Evolutionary conservation across 2,329 filamentous ascomycete genomes (phyloP).

Genomic region (Cercospora sojina): DNA sequence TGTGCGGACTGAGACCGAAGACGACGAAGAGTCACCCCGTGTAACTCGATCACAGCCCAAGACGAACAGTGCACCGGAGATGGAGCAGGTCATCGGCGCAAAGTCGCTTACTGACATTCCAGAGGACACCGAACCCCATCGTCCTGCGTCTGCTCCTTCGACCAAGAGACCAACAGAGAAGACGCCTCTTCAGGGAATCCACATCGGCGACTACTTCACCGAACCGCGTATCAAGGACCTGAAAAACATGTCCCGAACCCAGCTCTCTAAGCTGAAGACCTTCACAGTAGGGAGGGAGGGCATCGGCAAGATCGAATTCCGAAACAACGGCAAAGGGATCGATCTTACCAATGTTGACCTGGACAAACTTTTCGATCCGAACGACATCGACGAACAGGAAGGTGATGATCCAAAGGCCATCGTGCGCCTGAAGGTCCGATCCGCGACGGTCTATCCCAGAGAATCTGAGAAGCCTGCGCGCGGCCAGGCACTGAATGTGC

Average conservation of each 20-base stretch:
- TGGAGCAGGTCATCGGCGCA: constrained; percentile 61
- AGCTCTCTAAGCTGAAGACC: constrained; percentile 70
- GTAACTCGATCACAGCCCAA: constrained; percentile 35
- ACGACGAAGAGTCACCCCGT: constrained; percentile 54
- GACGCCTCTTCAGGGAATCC: constrained; percentile 16
- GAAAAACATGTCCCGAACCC: constrained; percentile 72
- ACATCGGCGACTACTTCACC: constrained; percentile 81
- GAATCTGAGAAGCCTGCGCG: constrained; percentile 74
- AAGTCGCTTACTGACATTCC: constrained; percentile 66
- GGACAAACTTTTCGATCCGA: constrained; percentile 70
- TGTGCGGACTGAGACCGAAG: constrained; percentile 47
- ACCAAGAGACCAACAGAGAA: constrained; percentile 24
- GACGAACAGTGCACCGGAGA: constrained; percentile 53
- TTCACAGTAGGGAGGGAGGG: constrained; percentile 81
- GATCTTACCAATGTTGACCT: constrained; percentile 78
- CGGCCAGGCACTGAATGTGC: constrained; percentile 89
- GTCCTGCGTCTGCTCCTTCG: constrained; percentile 28
- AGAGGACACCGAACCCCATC: constrained; percentile 59
- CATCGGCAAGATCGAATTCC: constrained; percentile 77
- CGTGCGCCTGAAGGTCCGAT: constrained; percentile 72
- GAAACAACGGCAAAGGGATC: constrained; percentile 42
- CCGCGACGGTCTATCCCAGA: constrained; percentile 82
- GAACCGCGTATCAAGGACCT: constrained; percentile 72
- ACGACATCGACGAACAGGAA: constrained; percentile 6
- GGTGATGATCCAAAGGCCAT: constrained; percentile 45